A percentile compares a stretch with the other conserved stretches of the same genome.
These are phyloP conservation scores for Paramyrothecium sp. DNA, from an alignment of 2,329 filamentous ascomycete genomes.

Conservation along the genomic window DNA sequence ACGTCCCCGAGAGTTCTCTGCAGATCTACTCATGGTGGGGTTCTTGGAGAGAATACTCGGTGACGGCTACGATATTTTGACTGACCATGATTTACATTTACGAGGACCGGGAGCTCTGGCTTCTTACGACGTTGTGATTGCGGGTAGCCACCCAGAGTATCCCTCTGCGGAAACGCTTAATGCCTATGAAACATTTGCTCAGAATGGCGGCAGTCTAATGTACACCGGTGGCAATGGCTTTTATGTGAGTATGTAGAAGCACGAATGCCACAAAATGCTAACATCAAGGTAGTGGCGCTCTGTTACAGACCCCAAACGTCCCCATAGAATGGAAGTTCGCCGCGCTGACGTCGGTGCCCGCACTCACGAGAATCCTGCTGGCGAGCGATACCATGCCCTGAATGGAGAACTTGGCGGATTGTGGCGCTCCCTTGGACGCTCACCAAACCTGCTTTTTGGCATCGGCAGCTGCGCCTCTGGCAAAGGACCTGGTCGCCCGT, in stretches of 20 bases:
- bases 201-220: constrained; percentile 29
- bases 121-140: too few species aligned
- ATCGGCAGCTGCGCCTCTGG: constrained; percentile 12
- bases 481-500: too few species aligned
- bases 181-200: not conserved
- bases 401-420: constrained; percentile 28
- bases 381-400: constrained; percentile 25
- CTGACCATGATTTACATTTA: too few species aligned
- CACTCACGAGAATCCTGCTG: constrained; percentile 7
- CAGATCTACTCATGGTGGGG: constrained; percentile 10
- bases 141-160: too few species aligned
- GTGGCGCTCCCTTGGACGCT: constrained; percentile 27
- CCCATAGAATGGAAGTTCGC: too few species aligned
- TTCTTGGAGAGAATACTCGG: too few species aligned
- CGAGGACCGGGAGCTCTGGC: too few species aligned
- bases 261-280: constrained; percentile 15
- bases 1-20: constrained; percentile 32
- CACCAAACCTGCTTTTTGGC: constrained; percentile 27
- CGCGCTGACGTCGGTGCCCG: too few species aligned
- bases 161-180: too few species aligned
- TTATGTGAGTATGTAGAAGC: constrained; percentile 23
- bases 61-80: too few species aligned
- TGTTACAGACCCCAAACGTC: too few species aligned
- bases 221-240: constrained; percentile 37
- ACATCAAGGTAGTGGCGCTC: too few species aligned